Conservation (phyloP, 2,329 filamentous ascomycete species). For the Orbilia oligospora region DNA sequence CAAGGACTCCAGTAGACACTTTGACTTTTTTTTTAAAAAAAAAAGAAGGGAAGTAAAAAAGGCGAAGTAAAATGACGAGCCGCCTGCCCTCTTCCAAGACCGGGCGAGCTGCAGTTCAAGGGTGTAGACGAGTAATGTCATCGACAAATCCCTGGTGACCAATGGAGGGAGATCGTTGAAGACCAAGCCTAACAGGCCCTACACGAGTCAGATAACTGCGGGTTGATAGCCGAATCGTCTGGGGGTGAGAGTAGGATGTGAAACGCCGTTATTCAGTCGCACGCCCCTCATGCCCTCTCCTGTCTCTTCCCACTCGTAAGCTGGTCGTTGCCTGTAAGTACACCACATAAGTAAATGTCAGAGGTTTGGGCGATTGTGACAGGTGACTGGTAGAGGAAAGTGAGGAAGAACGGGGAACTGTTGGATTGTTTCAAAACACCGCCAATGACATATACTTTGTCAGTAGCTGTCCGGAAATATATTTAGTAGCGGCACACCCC, state of each 20-base stretch:
- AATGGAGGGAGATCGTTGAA: conserved; percentile 39
- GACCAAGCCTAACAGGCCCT: conserved; percentile 35
- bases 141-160: conserved; percentile 32
- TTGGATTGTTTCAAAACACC: conserved; percentile 38
- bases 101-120: conserved; percentile 21
- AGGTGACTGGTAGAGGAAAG: conserved; percentile 36
- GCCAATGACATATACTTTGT: conserved; percentile 32
- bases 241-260: conserved; percentile 13
- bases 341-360: no score
- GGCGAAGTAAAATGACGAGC: conserved; percentile 24
- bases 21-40: no score
- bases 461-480: conserved; percentile 29
- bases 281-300: neutral
- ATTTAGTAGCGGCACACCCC: conserved; percentile 25
- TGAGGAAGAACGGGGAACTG: neutral
- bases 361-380: conserved; percentile 30
- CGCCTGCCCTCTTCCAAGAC: conserved; percentile 21
- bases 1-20: neutral
- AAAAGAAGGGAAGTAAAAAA: neutral
- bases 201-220: conserved; percentile 55
- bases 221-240: conserved; percentile 49
- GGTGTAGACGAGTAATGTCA: conserved; percentile 49
- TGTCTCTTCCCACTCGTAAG: conserved; percentile 12
- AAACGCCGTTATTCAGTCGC: conserved; percentile 19
- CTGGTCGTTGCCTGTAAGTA: conserved; percentile 13